A percentile compares a stretch with the other conserved stretches of the same genome.
These are phyloP conservation scores for Neoconidiobolus thromboides DNA, from an alignment of 371 early-diverging fungal genomes.

Conservation along the genomic window DNA sequence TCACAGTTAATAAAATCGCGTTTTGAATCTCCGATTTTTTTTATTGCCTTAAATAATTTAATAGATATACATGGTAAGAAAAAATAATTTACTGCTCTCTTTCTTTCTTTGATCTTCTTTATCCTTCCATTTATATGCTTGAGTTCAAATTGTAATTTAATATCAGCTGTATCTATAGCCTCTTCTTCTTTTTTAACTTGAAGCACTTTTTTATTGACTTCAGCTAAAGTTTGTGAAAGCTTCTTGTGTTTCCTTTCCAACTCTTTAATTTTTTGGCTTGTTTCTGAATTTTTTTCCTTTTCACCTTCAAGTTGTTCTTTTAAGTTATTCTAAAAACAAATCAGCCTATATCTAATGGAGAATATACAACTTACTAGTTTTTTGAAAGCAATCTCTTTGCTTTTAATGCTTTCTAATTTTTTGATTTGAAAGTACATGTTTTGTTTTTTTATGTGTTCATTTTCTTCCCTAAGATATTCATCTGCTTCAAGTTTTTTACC, in stretches of 20 bases:
- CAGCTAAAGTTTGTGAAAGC: slow-evolving; percentile 39
- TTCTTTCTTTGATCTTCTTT: slow-evolving; percentile 30
- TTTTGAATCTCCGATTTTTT: slow-evolving; percentile 21
- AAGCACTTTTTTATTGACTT: slow-evolving; percentile 30
- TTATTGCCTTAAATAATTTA: slow-evolving; percentile 21
- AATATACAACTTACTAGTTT: neutral
- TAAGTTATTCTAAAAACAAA: slow-evolving; percentile 19
- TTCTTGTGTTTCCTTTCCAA: slow-evolving; percentile 31
- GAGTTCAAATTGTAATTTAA: slow-evolving; percentile 52
- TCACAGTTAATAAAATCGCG: slow-evolving; percentile 30
- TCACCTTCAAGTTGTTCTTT: slow-evolving; percentile 33
- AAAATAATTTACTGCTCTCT: slow-evolving; percentile 22
- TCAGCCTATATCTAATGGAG: neutral
- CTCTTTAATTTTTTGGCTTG: slow-evolving; percentile 29
- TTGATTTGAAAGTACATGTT: neutral
- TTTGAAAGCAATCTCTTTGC: neutral
- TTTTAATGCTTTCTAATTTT: neutral
- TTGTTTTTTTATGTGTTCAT: slow-evolving; percentile 45
- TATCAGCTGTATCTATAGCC: slow-evolving; percentile 58
- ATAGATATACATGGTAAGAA: neutral
- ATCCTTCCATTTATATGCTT: slow-evolving; percentile 54
- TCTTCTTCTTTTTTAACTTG: slow-evolving; percentile 35
- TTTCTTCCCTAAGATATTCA: slow-evolving; percentile 56
- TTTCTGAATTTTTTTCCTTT: slow-evolving; percentile 23
- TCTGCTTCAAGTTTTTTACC: slow-evolving; percentile 69